phyloP scores from a whole-genome alignment of 345 rosid species.

The Adansonia digitata region DNA sequence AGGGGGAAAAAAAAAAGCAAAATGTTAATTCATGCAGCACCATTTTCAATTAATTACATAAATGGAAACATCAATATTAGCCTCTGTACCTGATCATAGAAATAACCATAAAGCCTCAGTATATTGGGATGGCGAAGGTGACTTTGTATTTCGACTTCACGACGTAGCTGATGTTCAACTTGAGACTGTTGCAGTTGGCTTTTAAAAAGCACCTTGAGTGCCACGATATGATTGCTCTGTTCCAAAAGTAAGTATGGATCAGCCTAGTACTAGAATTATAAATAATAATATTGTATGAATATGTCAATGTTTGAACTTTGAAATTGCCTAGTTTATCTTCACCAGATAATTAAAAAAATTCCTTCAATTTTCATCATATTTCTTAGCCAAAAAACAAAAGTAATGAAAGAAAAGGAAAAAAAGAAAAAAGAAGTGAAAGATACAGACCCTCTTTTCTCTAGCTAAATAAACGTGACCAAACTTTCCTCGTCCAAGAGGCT shows the following conservation, averaged over 20 bases:
- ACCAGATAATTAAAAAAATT: neutral
- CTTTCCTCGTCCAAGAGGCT: conserved; percentile 94
- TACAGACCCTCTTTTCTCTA: conserved; percentile 74
- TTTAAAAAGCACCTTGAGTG: conserved; percentile 90
- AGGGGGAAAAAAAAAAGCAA: neutral
- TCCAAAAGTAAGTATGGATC: neutral
- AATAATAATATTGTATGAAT: neutral
- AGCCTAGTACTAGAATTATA: neutral
- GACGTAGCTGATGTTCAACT: conserved; percentile 91
- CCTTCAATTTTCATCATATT: neutral
- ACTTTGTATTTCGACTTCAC: conserved; percentile 97
- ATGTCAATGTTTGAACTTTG: neutral
- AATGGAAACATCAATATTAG: neutral
- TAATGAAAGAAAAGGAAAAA: neutral
- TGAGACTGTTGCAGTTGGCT: conserved; percentile 93
- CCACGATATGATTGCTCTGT: conserved; percentile 95
- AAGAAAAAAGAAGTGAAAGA: neutral
- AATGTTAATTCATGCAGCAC: conserved; percentile 7
- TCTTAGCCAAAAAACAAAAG: neutral
- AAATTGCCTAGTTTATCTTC: neutral
- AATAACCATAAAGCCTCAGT: conserved; percentile 86
- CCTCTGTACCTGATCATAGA: conserved; percentile 79
- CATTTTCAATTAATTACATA: neutral
- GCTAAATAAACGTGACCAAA: conserved; percentile 96
- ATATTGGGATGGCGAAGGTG: conserved; percentile 92